Percentiles rank a stretch among this genome's conserved stretches.
These are phyloP conservation scores for Arthrobotrys iridis DNA, from an alignment of 2,329 filamentous ascomycete genomes.

Conservation along the genomic window DNA sequence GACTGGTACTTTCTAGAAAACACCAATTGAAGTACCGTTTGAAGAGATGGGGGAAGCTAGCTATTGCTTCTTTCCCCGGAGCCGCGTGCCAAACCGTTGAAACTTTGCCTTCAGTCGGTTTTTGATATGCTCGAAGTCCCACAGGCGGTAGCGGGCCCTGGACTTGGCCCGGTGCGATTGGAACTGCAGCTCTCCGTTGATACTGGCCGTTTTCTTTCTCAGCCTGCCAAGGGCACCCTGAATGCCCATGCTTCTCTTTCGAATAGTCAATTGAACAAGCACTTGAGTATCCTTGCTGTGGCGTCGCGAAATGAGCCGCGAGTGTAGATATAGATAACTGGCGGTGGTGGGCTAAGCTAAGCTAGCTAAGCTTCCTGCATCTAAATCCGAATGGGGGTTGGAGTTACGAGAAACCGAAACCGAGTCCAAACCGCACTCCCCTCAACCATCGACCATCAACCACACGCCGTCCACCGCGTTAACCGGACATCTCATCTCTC, in stretches of 20 bases:
- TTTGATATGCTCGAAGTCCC: conserved; percentile 33
- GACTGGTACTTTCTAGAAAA: too few relatives aligned
- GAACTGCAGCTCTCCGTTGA: conserved; percentile 19
- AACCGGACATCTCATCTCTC: neutral
- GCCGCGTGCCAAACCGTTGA: neutral
- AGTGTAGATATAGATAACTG: too few relatives aligned
- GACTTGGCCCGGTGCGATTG: conserved; percentile 25
- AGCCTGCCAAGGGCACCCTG: neutral
- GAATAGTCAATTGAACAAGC: neutral
- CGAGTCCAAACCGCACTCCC: neutral
- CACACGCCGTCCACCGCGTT: neutral
- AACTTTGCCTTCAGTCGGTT: neutral
- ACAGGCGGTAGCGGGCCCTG: conserved; percentile 24
- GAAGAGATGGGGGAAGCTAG: neutral
- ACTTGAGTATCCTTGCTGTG: neutral
- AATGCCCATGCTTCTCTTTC: neutral
- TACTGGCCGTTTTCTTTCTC: conserved; percentile 6
- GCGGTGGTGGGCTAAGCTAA: too few relatives aligned
- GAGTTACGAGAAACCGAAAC: neutral
- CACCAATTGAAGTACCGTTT: neutral
- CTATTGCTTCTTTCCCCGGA: conserved; percentile 13
- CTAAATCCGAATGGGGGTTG: conserved; percentile 4
- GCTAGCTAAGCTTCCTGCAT: too few relatives aligned
- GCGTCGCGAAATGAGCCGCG: neutral
- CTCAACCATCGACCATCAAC: conserved; percentile 3